A percentile compares a stretch with the other conserved stretches of the same genome.
These are phyloP conservation scores for Aspergillus carlsbadensis DNA, from an alignment of 495 filamentous ascomycete species.

Conservation along the genomic window DNA sequence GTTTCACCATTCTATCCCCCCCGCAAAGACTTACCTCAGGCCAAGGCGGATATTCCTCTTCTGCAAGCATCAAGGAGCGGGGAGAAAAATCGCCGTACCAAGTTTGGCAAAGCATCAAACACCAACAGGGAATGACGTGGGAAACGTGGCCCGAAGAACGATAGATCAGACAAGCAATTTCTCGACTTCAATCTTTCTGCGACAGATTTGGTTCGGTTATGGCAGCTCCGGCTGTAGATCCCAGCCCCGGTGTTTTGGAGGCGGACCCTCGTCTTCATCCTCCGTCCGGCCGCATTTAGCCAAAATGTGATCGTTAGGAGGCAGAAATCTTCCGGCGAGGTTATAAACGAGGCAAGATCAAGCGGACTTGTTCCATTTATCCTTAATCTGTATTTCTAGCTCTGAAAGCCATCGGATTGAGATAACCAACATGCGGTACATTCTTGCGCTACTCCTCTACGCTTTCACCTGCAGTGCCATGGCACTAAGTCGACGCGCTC, in stretches of 20 bases:
- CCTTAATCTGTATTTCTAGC: no score
- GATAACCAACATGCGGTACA: background rate
- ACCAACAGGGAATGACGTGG: background rate
- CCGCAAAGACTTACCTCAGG: no score
- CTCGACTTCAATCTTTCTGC: background rate
- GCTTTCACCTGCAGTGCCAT: constrained; percentile 10
- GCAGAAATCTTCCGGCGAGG: background rate
- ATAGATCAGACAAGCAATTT: background rate
- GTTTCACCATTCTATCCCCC: no score
- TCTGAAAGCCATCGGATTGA: background rate
- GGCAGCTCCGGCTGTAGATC: constrained; percentile 2
- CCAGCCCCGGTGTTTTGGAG: background rate
- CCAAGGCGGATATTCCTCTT: no score
- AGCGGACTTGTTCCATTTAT: no score
- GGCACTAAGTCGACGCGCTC: constrained; percentile 1
- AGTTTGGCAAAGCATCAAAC: background rate
- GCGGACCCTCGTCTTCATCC: background rate
- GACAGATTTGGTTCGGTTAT: background rate
- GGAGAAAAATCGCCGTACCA: background rate
- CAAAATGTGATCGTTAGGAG: background rate
- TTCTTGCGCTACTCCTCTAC: constrained; percentile 12
- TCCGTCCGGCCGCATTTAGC: background rate
- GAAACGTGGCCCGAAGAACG: background rate
- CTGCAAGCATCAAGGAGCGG: background rate
- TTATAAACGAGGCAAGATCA: no score